phyloP scores from a whole-genome alignment of 352 stramenopile genomes.

The Phytophthora megakarya region DNA sequence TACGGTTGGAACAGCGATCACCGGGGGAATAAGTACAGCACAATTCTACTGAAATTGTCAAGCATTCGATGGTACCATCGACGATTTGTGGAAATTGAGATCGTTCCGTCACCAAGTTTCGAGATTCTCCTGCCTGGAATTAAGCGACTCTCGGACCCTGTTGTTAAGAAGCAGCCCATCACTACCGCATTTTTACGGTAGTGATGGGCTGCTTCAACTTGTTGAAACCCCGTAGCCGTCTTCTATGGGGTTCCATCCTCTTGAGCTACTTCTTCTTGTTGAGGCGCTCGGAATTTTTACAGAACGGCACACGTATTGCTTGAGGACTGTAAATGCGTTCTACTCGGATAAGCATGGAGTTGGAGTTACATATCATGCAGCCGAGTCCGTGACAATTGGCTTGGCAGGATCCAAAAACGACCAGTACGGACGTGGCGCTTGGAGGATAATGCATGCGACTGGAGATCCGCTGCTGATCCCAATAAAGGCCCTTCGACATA shows the following conservation, averaged over 20 bases:
- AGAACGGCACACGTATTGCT: neutral
- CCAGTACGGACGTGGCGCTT: constrained; percentile 8
- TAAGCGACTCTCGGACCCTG: neutral
- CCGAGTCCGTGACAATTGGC: constrained; percentile 4
- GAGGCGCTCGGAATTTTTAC: constrained; percentile 4
- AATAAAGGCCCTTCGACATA: constrained; percentile 1
- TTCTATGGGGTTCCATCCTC: constrained; percentile 12
- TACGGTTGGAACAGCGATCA: constrained; percentile 4
- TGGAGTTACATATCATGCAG: neutral
- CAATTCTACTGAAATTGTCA: neutral
- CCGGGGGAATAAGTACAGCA: constrained; percentile 17
- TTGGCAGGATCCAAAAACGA: constrained; percentile 9
- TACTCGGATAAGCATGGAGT: neutral
- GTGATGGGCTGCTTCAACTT: constrained; percentile 13
- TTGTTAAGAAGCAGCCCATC: constrained; percentile 6
- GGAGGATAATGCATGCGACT: constrained; percentile 8
- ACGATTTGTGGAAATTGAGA: neutral
- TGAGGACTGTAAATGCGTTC: neutral
- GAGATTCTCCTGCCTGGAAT: constrained; percentile 1
- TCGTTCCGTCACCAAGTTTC: neutral
- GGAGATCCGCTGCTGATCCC: constrained; percentile 4
- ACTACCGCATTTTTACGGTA: constrained; percentile 12
- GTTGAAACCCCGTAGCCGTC: neutral
- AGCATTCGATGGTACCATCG: constrained; percentile 15
- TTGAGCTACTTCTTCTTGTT: constrained; percentile 19